phyloP scores from a whole-genome alignment of 257 asterid species.

The Marsdenia floribunda region DNA sequence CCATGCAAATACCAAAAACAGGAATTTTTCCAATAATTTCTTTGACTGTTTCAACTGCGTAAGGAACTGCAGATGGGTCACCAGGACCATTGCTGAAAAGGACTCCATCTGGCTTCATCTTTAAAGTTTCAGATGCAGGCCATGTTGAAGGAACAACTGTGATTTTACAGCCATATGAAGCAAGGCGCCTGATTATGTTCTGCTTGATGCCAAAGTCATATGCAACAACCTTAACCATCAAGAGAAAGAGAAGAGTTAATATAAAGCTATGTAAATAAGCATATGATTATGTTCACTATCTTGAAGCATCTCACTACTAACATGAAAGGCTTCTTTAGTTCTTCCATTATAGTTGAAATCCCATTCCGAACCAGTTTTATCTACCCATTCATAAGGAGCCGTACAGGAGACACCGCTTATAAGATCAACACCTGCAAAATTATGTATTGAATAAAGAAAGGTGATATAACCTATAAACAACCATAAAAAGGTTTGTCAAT shows the following conservation, averaged over 20 bases:
- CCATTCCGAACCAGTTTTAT: conserved; percentile 60
- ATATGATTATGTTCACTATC: conserved; percentile 4
- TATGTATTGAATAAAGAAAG: conserved; percentile 7
- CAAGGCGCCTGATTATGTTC: conserved; percentile 83
- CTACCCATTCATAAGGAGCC: conserved; percentile 82
- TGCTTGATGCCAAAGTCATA: conserved; percentile 97
- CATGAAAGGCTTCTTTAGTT: conserved; percentile 44
- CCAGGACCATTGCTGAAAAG: conserved; percentile 97
- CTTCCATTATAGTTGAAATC: conserved; percentile 56
- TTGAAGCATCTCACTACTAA: conserved; percentile 27
- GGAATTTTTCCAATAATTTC: conserved; percentile 76
- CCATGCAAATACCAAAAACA: conserved; percentile 97
- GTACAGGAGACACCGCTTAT: conserved; percentile 80
- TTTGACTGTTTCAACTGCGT: conserved; percentile 82
- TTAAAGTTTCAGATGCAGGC: conserved; percentile 83
- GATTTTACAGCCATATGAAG: conserved; percentile 87
- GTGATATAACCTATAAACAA: not conserved
- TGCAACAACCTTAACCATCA: conserved; percentile 69
- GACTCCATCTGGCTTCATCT: conserved; percentile 91
- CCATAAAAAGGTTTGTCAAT: not conserved
- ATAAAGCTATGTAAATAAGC: not conserved
- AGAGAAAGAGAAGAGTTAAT: conserved; percentile 12
- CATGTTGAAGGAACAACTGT: conserved; percentile 91
- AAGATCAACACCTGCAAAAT: conserved; percentile 79
- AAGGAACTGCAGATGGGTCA: conserved; percentile 98